phyloP scores from a whole-genome alignment of 129 eudicot genomes.

The Dittrichia graveolens region DNA sequence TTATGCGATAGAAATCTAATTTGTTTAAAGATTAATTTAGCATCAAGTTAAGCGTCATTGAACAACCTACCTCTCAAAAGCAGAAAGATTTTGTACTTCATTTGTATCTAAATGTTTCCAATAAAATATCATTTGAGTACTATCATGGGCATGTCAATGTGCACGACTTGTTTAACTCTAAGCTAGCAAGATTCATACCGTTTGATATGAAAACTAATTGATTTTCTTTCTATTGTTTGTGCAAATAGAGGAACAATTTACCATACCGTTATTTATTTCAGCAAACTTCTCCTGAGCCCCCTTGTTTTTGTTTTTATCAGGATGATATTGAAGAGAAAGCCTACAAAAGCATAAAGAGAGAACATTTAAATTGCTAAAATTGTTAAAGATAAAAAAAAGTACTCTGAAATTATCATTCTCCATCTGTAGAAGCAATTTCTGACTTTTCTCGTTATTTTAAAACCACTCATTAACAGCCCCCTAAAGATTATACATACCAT shows the following conservation, averaged over 20 bases:
- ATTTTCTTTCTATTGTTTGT: neutral
- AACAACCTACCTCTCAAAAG: neutral
- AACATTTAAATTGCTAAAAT: slow-evolving; percentile 7
- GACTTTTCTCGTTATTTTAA: neutral
- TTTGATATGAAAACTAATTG: neutral
- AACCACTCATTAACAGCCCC: neutral
- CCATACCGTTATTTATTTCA: slow-evolving; percentile 91
- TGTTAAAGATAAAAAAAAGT: neutral
- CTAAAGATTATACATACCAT: neutral
- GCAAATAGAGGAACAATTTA: slow-evolving; percentile 1
- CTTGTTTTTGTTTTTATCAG: slow-evolving; percentile 93
- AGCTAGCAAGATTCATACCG: neutral
- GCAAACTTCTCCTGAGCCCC: slow-evolving; percentile 96
- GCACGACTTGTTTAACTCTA: neutral
- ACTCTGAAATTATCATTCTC: slow-evolving; percentile 7
- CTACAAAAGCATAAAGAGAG: slow-evolving; percentile 36
- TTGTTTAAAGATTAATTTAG: neutral
- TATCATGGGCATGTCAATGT: neutral
- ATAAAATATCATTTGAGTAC: neutral
- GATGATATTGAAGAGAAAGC: slow-evolving; percentile 94
- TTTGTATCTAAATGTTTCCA: neutral
- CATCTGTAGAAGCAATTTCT: neutral
- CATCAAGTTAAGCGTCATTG: neutral
- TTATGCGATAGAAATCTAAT: neutral
- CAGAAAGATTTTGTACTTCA: neutral